A percentile compares a stretch with the other conserved stretches of the same genome.
phyloP scores from a whole-genome alignment of 495 filamentous ascomycete genomes.

The Rostrohypoxylon terebratum region DNA sequence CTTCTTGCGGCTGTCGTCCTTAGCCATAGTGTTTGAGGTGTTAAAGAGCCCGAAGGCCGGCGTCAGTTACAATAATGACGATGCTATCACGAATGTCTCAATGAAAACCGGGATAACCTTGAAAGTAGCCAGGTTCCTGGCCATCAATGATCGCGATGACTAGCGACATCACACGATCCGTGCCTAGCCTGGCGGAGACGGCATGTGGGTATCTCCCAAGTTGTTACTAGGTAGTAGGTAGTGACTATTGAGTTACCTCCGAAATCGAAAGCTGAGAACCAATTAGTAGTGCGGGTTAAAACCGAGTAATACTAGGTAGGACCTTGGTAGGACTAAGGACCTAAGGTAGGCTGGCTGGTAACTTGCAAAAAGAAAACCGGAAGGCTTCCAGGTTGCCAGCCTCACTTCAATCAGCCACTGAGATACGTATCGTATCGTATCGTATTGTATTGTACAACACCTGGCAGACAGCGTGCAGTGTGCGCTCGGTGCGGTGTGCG shows the following conservation, averaged over 20 bases:
- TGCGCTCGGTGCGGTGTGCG: background rate
- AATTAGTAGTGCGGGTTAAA: constrained; percentile 12
- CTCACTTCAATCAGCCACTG: constrained; percentile 34
- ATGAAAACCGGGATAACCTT: constrained; percentile 17
- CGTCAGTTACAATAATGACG: constrained; percentile 7
- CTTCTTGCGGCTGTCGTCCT: constrained; percentile 26
- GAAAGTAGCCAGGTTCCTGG: constrained; percentile 18
- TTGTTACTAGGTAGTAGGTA: background rate
- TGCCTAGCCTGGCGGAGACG: constrained; percentile 15
- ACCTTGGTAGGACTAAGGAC: too few species aligned
- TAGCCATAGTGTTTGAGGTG: constrained; percentile 17
- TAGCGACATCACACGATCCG: constrained; percentile 23
- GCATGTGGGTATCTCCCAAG: constrained; percentile 2
- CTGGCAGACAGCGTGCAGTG: background rate
- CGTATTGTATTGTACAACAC: background rate
- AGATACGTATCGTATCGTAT: too few species aligned
- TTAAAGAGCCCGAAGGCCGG: background rate
- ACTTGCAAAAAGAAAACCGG: too few species aligned
- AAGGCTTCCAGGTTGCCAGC: background rate
- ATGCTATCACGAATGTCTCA: constrained; percentile 3
- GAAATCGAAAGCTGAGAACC: constrained; percentile 14
- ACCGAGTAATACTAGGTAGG: background rate
- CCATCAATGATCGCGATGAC: constrained; percentile 1
- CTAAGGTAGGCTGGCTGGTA: too few species aligned
- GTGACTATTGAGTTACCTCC: too few species aligned